Evolutionary conservation across 129 eudicot species (phyloP).

Genomic region (Flaveria robusta): DNA sequence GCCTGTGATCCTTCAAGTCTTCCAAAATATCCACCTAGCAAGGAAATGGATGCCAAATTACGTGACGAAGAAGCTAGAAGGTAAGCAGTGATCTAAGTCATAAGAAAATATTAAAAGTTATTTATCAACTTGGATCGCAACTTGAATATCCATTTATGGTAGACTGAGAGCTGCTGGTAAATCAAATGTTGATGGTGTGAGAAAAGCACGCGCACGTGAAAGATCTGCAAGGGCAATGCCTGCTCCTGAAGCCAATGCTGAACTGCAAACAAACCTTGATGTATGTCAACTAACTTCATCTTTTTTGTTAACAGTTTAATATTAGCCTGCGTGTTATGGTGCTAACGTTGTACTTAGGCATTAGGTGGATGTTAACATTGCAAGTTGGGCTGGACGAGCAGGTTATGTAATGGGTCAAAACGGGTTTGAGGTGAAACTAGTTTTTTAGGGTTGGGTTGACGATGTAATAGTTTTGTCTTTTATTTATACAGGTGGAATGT

Average conservation of each 20-base stretch:
- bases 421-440: neutral
- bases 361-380: neutral
- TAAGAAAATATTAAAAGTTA: neutral
- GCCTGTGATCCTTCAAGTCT: conserved; percentile 95
- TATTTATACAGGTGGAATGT: neutral
- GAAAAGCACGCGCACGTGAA: conserved; percentile 64
- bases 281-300: conserved; percentile 44
- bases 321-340: neutral
- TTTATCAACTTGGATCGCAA: neutral
- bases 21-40: conserved; percentile 95
- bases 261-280: conserved; percentile 76
- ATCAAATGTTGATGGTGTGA: conserved; percentile 57
- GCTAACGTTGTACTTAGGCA: neutral
- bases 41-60: conserved; percentile 95
- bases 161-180: conserved; percentile 81
- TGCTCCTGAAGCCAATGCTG: conserved; percentile 94
- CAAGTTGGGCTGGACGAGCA: neutral
- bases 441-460: neutral
- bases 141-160: conserved; percentile 22
- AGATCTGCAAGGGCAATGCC: conserved; percentile 64
- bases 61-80: conserved; percentile 97
- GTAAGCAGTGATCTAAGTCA: conserved; percentile 38
- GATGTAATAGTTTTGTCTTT: neutral
- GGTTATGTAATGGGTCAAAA: conserved; percentile 11
- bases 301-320: neutral